Conservation (phyloP, 2,329 filamentous ascomycete species). For the Dothidotthia symphoricarpi region DNA sequence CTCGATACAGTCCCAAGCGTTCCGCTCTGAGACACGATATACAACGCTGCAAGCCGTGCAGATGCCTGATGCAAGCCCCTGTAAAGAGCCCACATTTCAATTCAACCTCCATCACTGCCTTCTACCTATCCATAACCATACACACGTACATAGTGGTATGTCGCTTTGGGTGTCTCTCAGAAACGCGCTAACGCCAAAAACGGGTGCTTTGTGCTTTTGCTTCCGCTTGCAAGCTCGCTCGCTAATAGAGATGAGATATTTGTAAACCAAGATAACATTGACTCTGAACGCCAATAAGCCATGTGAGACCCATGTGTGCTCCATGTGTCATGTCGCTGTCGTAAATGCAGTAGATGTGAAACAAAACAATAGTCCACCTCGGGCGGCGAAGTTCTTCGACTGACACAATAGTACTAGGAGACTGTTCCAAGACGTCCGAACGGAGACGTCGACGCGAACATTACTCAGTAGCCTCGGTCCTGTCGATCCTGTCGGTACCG, state of each 20-base stretch:
- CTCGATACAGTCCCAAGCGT: neutral
- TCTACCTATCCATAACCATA: constrained; percentile 4
- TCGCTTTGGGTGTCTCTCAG: constrained; percentile 2
- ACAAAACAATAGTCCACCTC: constrained; percentile 17
- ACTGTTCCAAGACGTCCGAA: constrained; percentile 14
- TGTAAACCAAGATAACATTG: constrained; percentile 33
- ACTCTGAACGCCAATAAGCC: constrained; percentile 32
- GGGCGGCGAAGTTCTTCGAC: constrained; percentile 2
- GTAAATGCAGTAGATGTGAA: constrained; percentile 43
- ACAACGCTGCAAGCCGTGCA: constrained; percentile 1
- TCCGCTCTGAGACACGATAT: neutral
- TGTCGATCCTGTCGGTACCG: constrained; percentile 25
- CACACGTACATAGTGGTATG: constrained; percentile 14
- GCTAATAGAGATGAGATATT: constrained; percentile 16
- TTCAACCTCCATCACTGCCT: neutral
- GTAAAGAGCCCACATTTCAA: constrained; percentile 3
- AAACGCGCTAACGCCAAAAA: constrained; percentile 7
- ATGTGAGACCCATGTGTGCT: constrained; percentile 20
- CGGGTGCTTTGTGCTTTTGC: constrained; percentile 12
- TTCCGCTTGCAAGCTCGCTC: constrained; percentile 8
- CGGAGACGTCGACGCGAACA: constrained; percentile 4
- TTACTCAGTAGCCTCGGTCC: constrained; percentile 22
- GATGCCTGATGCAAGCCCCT: constrained; percentile 1
- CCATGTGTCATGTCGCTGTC: constrained; percentile 41
- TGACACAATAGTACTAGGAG: constrained; percentile 8